phyloP scores from a whole-genome alignment of 2,329 filamentous ascomycete genomes.

The Aspergillus puulaauensis region DNA sequence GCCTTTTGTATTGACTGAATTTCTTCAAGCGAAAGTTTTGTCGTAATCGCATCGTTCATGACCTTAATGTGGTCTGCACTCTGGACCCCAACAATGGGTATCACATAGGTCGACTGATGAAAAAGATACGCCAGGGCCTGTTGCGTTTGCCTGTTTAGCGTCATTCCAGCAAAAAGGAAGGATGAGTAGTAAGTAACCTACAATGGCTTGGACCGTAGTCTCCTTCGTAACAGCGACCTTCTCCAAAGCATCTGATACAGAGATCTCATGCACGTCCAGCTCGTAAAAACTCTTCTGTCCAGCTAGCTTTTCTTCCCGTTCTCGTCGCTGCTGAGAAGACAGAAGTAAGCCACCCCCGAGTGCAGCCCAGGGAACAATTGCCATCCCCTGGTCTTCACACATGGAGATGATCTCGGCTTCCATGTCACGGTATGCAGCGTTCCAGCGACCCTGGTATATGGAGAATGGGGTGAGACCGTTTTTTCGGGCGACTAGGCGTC shows the following conservation, averaged over 20 bases:
- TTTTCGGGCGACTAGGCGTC: neutral
- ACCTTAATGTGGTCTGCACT: conserved; percentile 2
- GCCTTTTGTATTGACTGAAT: neutral
- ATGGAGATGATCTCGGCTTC: conserved; percentile 14
- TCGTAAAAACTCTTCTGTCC: conserved; percentile 2
- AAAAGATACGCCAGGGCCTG: conserved; percentile 3
- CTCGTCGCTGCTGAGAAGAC: neutral
- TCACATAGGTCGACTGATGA: conserved; percentile 7
- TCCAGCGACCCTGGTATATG: conserved; percentile 12
- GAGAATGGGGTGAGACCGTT: conserved; percentile 12
- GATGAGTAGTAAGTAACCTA: neutral
- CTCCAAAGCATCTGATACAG: conserved; percentile 10
- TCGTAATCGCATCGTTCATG: neutral
- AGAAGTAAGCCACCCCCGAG: conserved; percentile 5
- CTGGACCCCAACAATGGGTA: conserved; percentile 8
- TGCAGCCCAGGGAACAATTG: conserved; percentile 6
- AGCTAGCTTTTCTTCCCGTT: neutral
- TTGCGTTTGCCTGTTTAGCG: neutral
- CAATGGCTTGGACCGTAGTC: conserved; percentile 7
- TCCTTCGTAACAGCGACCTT: conserved; percentile 2
- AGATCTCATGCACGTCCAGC: neutral
- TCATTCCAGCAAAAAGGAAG: neutral
- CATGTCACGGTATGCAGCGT: conserved; percentile 7
- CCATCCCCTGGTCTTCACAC: conserved; percentile 14
- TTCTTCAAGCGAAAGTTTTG: neutral